A percentile compares a stretch with the other conserved stretches of the same genome.
phyloP scores from a whole-genome alignment of 163 green algal genomes.

The Scenedesmus sp. region DNA sequence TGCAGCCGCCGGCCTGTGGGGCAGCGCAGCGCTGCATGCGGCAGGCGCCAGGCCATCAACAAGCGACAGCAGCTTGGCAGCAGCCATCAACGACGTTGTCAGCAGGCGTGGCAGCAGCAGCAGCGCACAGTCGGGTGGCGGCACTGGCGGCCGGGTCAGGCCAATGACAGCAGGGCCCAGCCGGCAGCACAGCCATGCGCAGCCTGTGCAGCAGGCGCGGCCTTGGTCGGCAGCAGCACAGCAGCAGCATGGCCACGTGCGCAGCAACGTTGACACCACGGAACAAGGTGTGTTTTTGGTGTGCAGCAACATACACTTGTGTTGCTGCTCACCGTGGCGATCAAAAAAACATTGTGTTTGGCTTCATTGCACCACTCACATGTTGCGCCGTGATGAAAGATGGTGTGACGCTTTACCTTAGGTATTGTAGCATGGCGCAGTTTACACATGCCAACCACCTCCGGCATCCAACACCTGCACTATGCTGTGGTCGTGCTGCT shows the following conservation, averaged over 20 bases:
- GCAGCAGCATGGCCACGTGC: background rate
- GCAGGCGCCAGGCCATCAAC: background rate
- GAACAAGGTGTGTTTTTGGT: background rate
- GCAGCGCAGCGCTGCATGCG: conserved; percentile 13
- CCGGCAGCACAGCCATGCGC: background rate
- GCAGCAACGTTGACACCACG: background rate
- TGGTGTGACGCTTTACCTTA: too few species aligned
- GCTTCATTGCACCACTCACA: too few species aligned
- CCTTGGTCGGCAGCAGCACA: conserved; percentile 28
- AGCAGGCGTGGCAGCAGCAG: conserved; percentile 24
- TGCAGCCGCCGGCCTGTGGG: background rate
- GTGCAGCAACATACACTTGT: background rate
- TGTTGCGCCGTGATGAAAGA: too few species aligned
- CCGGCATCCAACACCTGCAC: background rate
- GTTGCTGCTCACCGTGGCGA: too few species aligned
- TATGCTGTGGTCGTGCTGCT: background rate
- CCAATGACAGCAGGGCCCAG: conserved; percentile 6
- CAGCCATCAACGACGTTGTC: conserved; percentile 1
- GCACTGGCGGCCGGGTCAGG: background rate
- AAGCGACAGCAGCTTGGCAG: conserved; percentile 10
- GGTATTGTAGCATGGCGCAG: too few species aligned
- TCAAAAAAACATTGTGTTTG: too few species aligned
- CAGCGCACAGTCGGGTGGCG: background rate
- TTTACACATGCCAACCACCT: background rate
- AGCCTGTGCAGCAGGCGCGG: background rate